Base-by-base conservation (phyloP, 2,329 filamentous ascomycete genomes). In the Botryosphaeria dothidea region DNA sequence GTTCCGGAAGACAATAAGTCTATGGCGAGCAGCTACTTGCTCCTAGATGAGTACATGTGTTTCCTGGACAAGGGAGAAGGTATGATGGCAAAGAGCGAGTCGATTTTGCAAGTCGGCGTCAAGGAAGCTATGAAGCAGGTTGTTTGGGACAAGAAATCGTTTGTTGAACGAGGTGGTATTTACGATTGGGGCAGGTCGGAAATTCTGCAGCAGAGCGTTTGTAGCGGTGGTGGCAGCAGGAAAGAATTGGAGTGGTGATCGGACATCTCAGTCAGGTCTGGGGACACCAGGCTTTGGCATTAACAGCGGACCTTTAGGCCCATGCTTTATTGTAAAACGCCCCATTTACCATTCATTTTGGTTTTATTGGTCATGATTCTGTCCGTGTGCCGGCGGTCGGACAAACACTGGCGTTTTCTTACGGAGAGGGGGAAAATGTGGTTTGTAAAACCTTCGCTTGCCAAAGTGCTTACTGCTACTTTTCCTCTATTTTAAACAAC, bases 31-130 rank as follows among this genome's bases (percentile, higher is more conserved):
- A 21, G n/a, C 0, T 60, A 60, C n/a, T 17, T 60, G 8, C 17
- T 86, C 29, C 66, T 85, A 31, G 84, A 86, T 65, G 84, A 85
- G 73, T 81, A 79, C 64, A 70, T 85, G 70, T 74, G 83, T 49
- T 85, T 85, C 68, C 69, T 85, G 31, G 81, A 84, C 66, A 79
- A 80, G 64, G 43, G 43, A 45, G 43, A 9, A 3, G 71, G 67
- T 19, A 70, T 69, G 2, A 58, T 69, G 3, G 66, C 69, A 54
- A 71, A 70, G 4, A 83, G 54, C n/a, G 36, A n/a, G 34, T 60
- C 56, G 4, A 60, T 60, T 25, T 70, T 85, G 54, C 76, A 84
- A 1, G 78, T 84, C 15, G 82, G 82, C 2, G 83, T 85, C 4
- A 65, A 77, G 63, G 71, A 73, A 67, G 83, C 83, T 1, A 67